phyloP scores from a whole-genome alignment of 371 early-diverging fungal species.

The Mortierella sp. region DNA sequence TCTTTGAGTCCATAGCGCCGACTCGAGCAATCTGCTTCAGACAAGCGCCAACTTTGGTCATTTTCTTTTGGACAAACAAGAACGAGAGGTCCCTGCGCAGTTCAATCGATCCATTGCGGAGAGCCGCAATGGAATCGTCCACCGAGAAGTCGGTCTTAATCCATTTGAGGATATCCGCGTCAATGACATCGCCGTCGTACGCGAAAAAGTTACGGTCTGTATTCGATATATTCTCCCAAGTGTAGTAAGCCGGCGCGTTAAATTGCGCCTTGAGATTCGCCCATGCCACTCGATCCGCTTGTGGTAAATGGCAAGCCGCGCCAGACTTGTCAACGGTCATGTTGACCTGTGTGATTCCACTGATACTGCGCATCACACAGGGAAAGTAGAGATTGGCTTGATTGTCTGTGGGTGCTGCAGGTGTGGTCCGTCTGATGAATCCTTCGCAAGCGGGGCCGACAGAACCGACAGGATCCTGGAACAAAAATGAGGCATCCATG shows the following conservation, averaged over 20 bases:
- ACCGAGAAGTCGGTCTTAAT: slow-evolving; percentile 62
- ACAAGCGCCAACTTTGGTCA: slow-evolving; percentile 30
- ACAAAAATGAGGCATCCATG: slow-evolving; percentile 66
- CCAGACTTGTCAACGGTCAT: slow-evolving; percentile 56
- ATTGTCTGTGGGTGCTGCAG: slow-evolving; percentile 7
- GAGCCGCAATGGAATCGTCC: slow-evolving; percentile 65
- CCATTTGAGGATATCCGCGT: slow-evolving; percentile 63
- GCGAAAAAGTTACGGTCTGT: slow-evolving; percentile 65
- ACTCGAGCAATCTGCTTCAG: slow-evolving; percentile 60
- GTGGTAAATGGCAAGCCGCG: slow-evolving; percentile 70
- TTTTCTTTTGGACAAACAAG: slow-evolving; percentile 37
- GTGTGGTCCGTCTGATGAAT: slow-evolving; percentile 14
- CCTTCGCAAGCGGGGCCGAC: slow-evolving; percentile 23
- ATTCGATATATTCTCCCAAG: slow-evolving; percentile 72
- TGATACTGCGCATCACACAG: slow-evolving; percentile 65
- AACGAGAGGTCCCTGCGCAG: slow-evolving; percentile 43
- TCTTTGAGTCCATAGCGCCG: slow-evolving; percentile 78
- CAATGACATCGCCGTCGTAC: slow-evolving; percentile 82
- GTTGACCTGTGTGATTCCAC: slow-evolving; percentile 56
- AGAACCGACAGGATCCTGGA: slow-evolving; percentile 48
- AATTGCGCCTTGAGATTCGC: slow-evolving; percentile 13
- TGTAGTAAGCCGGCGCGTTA: slow-evolving; percentile 70
- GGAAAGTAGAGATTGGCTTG: slow-evolving; percentile 79
- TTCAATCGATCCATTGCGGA: slow-evolving; percentile 47
- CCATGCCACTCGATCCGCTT: slow-evolving; percentile 41